Base-by-base conservation (phyloP, 140 eudicot genomes). In the Senecio squalidus region DNA sequence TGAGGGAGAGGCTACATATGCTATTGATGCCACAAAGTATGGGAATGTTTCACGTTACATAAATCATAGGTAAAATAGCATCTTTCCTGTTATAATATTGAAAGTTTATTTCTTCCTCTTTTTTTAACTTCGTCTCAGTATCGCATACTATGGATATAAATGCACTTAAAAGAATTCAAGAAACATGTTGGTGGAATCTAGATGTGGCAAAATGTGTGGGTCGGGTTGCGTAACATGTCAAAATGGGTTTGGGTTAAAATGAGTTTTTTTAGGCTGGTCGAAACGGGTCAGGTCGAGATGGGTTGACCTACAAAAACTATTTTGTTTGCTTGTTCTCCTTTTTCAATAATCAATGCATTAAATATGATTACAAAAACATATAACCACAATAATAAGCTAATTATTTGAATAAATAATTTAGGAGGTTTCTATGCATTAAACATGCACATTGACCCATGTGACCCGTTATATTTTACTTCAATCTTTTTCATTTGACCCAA, bases 11-110 rank as follows among this genome's bases (percentile, higher is more conserved):
- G 83, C 58, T 13, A 34, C 84, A 6, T 88, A 75, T 60, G 89
- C 80, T 5, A 87, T 92, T 66, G 98, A 92, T 50, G 93, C 96
- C 44, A 79, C 89, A 13, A 82, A 74, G 68, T 80, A 84, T 66
- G 98, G 98, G 62, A 92, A 84, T 66, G 87, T 92, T 55, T 87
- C 98, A 13, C 95, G 98, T 6, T 92, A 76, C 80, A 75, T 92
- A 41, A 92, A 92, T 71, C 98, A 92, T 79, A 88, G 98, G 98
- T 92, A 61, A 82, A 71, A 0, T 34, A 24, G 14, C 30, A 27
- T 48, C 33, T 29, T 33, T 20, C 38, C 20, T 6, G 9, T 50
- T 50, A 23, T 44, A 61, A 1, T 62, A 20, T 47, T n/a, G 58
- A n/a, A n/a, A 26, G 58, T 22, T 9, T 25, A 10, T 18, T 46